A percentile compares a stretch with the other conserved stretches of the same genome.
Conservation (phyloP, 2,329 filamentous ascomycete genomes). For the Paracoccidioides brasiliensis region DNA sequence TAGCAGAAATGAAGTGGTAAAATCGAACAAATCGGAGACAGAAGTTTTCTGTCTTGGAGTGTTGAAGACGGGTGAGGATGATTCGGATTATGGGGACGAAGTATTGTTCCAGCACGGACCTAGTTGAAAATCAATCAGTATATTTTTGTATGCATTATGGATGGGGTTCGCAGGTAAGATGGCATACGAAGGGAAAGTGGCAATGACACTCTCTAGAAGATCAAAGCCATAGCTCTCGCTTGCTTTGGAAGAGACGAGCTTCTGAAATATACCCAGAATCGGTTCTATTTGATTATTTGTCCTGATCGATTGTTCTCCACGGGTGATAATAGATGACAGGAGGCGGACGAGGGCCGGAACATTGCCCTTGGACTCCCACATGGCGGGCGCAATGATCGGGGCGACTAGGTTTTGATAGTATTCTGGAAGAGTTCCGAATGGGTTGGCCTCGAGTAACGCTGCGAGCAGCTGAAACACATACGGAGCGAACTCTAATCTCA, state of each 20-base stretch:
- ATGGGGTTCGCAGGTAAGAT: background rate
- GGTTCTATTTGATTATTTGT: slow-evolving; percentile 71
- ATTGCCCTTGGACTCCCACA: slow-evolving; percentile 90
- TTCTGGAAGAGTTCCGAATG: slow-evolving; percentile 60
- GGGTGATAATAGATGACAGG: slow-evolving; percentile 69
- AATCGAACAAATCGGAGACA: slow-evolving; percentile 82
- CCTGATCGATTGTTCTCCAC: slow-evolving; percentile 58
- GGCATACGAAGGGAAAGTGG: slow-evolving; percentile 57
- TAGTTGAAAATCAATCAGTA: slow-evolving; percentile 20
- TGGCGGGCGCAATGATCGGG: slow-evolving; percentile 63
- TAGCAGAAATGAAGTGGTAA: slow-evolving; percentile 81
- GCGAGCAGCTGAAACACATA: slow-evolving; percentile 95
- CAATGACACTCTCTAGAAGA: slow-evolving; percentile 67
- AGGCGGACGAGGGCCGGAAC: slow-evolving; percentile 81
- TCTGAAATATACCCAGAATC: slow-evolving; percentile 92
- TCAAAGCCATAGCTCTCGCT: slow-evolving; percentile 84
- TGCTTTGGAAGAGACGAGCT: slow-evolving; percentile 65
- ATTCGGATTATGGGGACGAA: slow-evolving; percentile 69
- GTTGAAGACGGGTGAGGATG: slow-evolving; percentile 59
- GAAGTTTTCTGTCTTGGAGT: slow-evolving; percentile 69
- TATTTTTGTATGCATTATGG: background rate
- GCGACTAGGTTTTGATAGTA: slow-evolving; percentile 69
- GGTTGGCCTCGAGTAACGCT: slow-evolving; percentile 76
- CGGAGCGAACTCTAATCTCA: slow-evolving; percentile 65
- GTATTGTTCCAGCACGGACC: slow-evolving; percentile 56